These are phyloP conservation scores for Trichoderma sp. DNA, from an alignment of 2,329 filamentous ascomycete genomes.

Conservation along the genomic window DNA sequence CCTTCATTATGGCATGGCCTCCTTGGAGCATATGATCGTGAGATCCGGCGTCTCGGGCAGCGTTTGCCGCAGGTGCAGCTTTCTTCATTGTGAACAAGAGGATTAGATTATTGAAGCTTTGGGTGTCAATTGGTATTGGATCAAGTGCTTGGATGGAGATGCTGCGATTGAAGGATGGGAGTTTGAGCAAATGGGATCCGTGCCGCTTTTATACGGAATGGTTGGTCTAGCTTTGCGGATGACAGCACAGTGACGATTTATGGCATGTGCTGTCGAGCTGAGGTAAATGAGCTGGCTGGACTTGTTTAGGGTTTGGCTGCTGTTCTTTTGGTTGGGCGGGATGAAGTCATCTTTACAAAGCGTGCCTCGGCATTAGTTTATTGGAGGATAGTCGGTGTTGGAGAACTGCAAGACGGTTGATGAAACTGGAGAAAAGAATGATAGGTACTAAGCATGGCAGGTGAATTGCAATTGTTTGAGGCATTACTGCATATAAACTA, in stretches of 20 bases:
- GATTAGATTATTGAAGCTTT: not conserved
- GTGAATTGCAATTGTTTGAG: not conserved
- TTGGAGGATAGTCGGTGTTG: not conserved
- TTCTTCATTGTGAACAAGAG: not conserved
- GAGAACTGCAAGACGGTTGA: not conserved
- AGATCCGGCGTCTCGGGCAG: not conserved
- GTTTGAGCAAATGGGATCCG: not conserved
- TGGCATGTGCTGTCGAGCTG: not conserved
- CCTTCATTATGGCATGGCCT: slow-evolving; percentile 3
- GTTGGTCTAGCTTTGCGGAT: not conserved
- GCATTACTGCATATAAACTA: too few species aligned
- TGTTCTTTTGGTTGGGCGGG: not conserved
- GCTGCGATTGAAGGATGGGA: not conserved
- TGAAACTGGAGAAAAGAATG: not conserved
- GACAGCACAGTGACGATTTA: slow-evolving; percentile 10
- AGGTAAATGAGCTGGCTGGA: too few species aligned
- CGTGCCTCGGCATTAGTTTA: not conserved
- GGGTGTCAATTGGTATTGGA: not conserved
- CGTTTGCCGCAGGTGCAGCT: not conserved
- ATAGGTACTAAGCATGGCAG: not conserved
- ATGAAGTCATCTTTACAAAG: not conserved
- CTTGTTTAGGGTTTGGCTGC: not conserved
- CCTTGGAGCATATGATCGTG: slow-evolving; percentile 1
- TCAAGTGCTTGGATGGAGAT: too few species aligned
- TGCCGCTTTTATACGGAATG: not conserved